These are phyloP conservation scores for Cryptococcus floricola DNA, from an alignment of 1,284 basidiomycete genomes.

Conservation along the genomic window DNA sequence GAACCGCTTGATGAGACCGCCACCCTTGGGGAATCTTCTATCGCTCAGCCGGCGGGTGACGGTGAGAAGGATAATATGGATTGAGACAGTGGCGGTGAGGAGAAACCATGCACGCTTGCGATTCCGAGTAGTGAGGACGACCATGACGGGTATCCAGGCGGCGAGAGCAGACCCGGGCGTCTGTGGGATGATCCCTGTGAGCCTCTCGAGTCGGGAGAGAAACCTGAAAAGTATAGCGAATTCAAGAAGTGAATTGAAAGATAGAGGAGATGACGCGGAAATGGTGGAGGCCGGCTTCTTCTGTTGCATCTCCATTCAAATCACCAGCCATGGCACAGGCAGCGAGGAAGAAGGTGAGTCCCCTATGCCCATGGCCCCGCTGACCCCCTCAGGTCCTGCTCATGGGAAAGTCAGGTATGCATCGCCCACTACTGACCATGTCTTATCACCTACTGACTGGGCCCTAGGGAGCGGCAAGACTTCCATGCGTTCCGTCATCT, in stretches of 20 bases:
- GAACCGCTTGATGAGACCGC: not conserved
- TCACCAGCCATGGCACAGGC: slow-evolving; percentile 28
- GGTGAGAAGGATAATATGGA: slow-evolving; percentile 26
- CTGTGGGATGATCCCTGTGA: not conserved
- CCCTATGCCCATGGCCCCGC: not conserved
- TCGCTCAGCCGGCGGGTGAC: slow-evolving; percentile 11
- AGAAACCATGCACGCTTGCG: slow-evolving; percentile 25
- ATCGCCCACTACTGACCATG: too few species aligned
- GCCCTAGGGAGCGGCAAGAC: slow-evolving; percentile 61
- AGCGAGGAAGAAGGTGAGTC: slow-evolving; percentile 37
- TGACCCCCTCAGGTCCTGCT: slow-evolving; percentile 60
- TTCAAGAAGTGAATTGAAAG: not conserved
- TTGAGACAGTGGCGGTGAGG: slow-evolving; percentile 25
- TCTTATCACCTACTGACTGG: not conserved
- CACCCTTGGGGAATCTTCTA: not conserved
- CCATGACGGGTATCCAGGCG: too few species aligned
- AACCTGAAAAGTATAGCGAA: not conserved
- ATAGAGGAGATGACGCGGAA: not conserved
- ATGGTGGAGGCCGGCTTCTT: not conserved
- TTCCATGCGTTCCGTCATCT: slow-evolving; percentile 98
- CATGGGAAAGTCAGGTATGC: slow-evolving; percentile 80
- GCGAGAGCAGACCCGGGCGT: too few species aligned
- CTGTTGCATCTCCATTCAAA: not conserved
- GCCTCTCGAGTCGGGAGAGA: not conserved
- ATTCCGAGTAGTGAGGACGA: not conserved